These are phyloP conservation scores for Verticillium zaregamsianum DNA, from an alignment of 2,329 filamentous ascomycete species.

Conservation along the genomic window DNA sequence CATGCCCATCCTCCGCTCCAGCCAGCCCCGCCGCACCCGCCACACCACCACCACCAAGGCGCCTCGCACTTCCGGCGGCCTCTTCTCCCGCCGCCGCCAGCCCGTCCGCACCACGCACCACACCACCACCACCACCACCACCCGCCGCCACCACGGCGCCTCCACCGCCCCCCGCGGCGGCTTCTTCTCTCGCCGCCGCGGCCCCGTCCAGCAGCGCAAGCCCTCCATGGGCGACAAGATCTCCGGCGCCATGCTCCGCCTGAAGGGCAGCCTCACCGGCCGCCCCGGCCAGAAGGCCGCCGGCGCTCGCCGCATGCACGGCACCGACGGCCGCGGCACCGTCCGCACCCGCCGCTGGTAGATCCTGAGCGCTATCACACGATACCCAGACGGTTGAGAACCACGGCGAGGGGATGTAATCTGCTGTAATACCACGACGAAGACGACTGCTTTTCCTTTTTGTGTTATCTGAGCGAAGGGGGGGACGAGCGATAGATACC, in stretches of 20 bases:
- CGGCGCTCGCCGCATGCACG: slow-evolving; percentile 68
- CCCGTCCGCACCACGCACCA: slow-evolving; percentile 15
- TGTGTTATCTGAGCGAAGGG: neutral
- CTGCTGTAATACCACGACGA: neutral
- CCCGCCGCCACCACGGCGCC: slow-evolving; percentile 15
- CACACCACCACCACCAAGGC: slow-evolving; percentile 13
- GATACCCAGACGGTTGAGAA: neutral
- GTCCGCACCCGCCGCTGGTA: slow-evolving; percentile 25
- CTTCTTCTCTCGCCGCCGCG: slow-evolving; percentile 33
- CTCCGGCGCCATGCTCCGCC: slow-evolving; percentile 68
- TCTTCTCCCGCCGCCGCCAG: slow-evolving; percentile 20
- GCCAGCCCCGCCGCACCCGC: slow-evolving; percentile 8
- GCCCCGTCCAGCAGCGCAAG: slow-evolving; percentile 54
- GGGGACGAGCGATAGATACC: neutral
- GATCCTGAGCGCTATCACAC: neutral
- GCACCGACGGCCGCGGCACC: slow-evolving; percentile 65
- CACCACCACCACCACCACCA: slow-evolving; percentile 17
- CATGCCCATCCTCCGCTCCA: slow-evolving; percentile 26
- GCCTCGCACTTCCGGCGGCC: slow-evolving; percentile 10
- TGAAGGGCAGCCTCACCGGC: slow-evolving; percentile 65
- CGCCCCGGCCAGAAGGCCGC: slow-evolving; percentile 64
- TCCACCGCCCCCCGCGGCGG: slow-evolving; percentile 36
- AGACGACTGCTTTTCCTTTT: neutral
- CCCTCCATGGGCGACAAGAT: slow-evolving; percentile 72
- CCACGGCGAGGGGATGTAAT: neutral